Evolutionary conservation across 2,329 filamentous ascomycete species (phyloP), one percentile per base, ranked within the genome.

Genomic region (Clathrospora elynae): DNA sequence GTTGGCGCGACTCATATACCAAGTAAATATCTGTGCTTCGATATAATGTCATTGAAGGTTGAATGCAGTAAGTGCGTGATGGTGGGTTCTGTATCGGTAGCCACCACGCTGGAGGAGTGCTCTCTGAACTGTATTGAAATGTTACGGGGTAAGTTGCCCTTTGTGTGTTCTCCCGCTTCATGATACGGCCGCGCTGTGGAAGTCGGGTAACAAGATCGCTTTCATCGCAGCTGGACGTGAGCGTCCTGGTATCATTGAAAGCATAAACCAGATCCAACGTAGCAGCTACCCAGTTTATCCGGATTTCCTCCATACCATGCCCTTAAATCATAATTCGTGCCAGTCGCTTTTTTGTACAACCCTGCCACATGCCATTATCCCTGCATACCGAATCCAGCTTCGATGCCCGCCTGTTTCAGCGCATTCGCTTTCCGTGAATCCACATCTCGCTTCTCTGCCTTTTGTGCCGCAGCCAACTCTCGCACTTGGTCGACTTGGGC

Each of bases 351-450:
- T 10, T 26, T 22, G 14, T 18, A 14, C 5, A 2, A 2, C 5
- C 28, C 6, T 22, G 14, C 16, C 18, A 10, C 11, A 18, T 10
- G 14, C 4, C 12, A 16, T 30, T 39, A 52, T 18, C 45, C 49
- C 72, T 96, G 91, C 62, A 96, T 96, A 1, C 92, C 92, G 32
- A 93, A 78, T 26, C 81, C 83, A 12, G 84, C 81, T 46, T 75
- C 80, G 83, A 49, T 86, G 68, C 64, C 84, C 2, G 58, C 59
- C 26, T 53, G 38, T 39, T 57, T 66, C 19, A 67, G 81, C 42
- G 77, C 76, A 77, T 90, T 93, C 55, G 96, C 89, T 61, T 76
- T 83, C 42, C 73, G 75, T 18, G 45, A 49, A 45, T 67, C 61
- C 6, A 32, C 31, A 1, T 55, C 51, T 75, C 88, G 90, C 56